phyloP scores from a whole-genome alignment of 352 stramenopile genomes.

The Phytophthora nicotianae region DNA sequence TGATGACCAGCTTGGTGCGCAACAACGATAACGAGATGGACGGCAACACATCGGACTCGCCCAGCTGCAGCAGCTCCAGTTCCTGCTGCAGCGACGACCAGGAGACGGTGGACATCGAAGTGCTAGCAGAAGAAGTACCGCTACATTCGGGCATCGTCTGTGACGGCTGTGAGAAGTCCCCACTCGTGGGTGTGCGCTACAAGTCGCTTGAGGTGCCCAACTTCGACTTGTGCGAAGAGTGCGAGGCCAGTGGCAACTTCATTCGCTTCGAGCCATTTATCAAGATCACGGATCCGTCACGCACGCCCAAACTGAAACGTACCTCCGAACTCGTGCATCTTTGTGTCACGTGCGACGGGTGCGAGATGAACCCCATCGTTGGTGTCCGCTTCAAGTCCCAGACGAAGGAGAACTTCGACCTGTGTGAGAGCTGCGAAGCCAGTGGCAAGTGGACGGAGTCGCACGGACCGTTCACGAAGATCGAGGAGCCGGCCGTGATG shows the following conservation, averaged over 20 bases:
- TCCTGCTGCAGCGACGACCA: constrained; percentile 25
- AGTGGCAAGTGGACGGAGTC: constrained; percentile 51
- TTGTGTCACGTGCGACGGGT: constrained; percentile 64
- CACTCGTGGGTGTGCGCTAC: constrained; percentile 73
- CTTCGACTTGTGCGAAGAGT: constrained; percentile 82
- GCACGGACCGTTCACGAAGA: constrained; percentile 64
- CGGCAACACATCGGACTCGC: constrained; percentile 25
- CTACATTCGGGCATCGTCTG: constrained; percentile 53
- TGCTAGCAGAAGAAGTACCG: constrained; percentile 19
- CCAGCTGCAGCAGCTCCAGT: no score
- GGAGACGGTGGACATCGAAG: constrained; percentile 16
- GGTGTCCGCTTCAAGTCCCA: constrained; percentile 73
- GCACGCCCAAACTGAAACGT: constrained; percentile 44
- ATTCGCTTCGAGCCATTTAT: constrained; percentile 64
- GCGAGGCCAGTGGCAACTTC: constrained; percentile 65
- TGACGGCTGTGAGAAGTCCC: constrained; percentile 60
- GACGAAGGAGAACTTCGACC: constrained; percentile 63
- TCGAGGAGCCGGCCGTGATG: constrained; percentile 38
- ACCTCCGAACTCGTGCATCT: constrained; percentile 44
- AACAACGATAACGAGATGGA: constrained; percentile 42
- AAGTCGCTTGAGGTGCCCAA: constrained; percentile 74
- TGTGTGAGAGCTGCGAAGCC: constrained; percentile 64
- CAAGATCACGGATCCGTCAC: constrained; percentile 78
- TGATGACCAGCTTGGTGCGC: constrained; percentile 39
- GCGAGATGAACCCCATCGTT: constrained; percentile 64